A percentile compares a stretch with the other conserved stretches of the same genome.
phyloP scores from a whole-genome alignment of 192 early-diverging fungal genomes.

The Entomortierella beljakovae region DNA sequence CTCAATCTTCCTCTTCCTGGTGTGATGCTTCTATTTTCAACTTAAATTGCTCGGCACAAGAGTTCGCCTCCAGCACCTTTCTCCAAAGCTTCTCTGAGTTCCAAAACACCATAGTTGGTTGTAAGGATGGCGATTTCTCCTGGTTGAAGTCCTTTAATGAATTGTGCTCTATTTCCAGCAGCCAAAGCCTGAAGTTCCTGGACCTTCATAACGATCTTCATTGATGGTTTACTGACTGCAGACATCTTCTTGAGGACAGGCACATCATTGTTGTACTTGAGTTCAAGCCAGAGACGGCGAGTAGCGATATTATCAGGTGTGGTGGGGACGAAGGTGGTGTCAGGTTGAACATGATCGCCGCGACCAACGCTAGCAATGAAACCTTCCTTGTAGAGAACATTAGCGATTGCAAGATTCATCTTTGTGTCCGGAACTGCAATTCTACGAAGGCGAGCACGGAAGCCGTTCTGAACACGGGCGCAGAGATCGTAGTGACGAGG shows the following conservation, averaged over 20 bases:
- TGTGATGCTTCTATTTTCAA: neutral
- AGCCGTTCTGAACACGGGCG: conserved; percentile 92
- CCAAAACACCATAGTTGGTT: conserved; percentile 88
- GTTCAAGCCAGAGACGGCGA: conserved; percentile 90
- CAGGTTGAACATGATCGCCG: conserved; percentile 85
- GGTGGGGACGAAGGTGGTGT: conserved; percentile 74
- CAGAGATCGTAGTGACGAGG: conserved; percentile 86
- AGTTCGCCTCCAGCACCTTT: conserved; percentile 90
- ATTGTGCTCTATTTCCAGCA: conserved; percentile 76
- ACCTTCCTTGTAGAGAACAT: conserved; percentile 92
- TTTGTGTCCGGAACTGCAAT: conserved; percentile 92
- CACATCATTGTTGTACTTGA: conserved; percentile 90
- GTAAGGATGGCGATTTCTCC: conserved; percentile 94
- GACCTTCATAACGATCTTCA: conserved; percentile 83
- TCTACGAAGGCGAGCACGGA: conserved; percentile 79
- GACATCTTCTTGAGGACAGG: conserved; percentile 85
- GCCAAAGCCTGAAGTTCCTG: conserved; percentile 83
- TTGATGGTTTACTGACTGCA: conserved; percentile 88
- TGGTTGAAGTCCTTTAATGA: conserved; percentile 85
- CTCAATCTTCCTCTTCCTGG: neutral
- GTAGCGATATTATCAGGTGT: conserved; percentile 87
- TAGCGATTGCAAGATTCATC: conserved; percentile 85
- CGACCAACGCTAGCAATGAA: conserved; percentile 83
- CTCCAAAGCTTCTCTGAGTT: conserved; percentile 90
- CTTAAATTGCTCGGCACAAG: conserved; percentile 72